Conservation (phyloP, 169 alveolate species). For the Eimeria tenella region DNA sequence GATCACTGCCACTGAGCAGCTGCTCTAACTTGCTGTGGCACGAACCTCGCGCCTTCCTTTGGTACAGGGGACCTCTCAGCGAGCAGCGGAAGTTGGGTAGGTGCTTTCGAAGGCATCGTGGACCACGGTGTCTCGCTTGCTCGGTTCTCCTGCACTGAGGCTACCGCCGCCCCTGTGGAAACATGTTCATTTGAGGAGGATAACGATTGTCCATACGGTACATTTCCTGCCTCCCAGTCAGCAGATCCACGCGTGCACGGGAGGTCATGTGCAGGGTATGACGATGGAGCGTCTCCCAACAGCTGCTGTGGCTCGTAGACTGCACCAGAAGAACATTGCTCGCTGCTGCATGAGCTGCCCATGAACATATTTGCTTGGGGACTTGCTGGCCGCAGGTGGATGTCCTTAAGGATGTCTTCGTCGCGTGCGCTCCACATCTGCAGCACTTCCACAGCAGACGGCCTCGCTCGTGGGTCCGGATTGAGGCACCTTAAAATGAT, state of each 20-base stretch:
- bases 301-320: not conserved
- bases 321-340: not conserved
- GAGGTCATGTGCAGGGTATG: not conserved
- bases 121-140: not conserved
- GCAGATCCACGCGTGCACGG: not conserved
- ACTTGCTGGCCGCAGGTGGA: not conserved
- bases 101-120: not conserved
- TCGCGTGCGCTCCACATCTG: conserved; percentile 85
- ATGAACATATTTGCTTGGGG: not conserved
- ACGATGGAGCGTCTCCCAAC: not conserved
- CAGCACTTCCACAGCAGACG: conserved; percentile 88
- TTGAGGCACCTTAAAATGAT: conserved; percentile 86
- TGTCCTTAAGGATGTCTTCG: conserved; percentile 81
- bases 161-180: not conserved
- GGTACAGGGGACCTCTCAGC: not conserved
- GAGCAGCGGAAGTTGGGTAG: not conserved
- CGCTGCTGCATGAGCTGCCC: not conserved
- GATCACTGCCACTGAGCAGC: conserved; percentile 24
- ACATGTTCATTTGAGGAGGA: not conserved
- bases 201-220: not conserved
- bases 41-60: conserved; percentile 7
- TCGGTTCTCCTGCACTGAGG: conserved; percentile 16
- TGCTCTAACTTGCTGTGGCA: conserved; percentile 8
- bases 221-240: not conserved
- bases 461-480: conserved; percentile 86